A percentile compares a stretch with the other conserved stretches of the same genome.
phyloP scores from a whole-genome alignment of 352 stramenopile genomes.

The Pythium vanterpoolii region DNA sequence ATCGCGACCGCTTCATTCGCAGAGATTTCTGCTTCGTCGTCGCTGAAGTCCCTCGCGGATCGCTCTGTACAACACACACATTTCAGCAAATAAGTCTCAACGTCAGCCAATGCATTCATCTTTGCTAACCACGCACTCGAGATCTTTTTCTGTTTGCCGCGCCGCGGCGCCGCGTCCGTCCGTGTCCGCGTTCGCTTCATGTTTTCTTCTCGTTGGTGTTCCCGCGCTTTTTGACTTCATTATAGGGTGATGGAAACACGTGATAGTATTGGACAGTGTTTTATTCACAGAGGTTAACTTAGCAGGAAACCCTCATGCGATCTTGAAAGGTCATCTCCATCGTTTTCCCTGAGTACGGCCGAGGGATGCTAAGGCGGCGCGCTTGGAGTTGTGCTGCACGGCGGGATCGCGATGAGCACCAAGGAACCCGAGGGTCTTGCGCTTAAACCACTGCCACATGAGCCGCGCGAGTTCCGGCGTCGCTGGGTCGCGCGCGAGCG shows the following conservation, averaged over 20 bases:
- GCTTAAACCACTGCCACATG: slow-evolving; percentile 27
- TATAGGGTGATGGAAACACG: neutral
- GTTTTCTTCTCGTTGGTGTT: slow-evolving; percentile 1
- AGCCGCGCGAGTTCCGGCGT: slow-evolving; percentile 28
- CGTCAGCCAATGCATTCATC: neutral
- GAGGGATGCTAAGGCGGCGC: neutral
- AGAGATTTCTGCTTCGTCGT: slow-evolving; percentile 5
- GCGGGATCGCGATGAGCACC: neutral
- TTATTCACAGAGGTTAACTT: slow-evolving; percentile 17
- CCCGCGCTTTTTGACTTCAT: slow-evolving; percentile 19
- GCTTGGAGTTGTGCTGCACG: slow-evolving; percentile 13
- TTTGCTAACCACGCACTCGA: slow-evolving; percentile 5
- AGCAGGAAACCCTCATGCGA: neutral
- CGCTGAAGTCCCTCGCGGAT: slow-evolving; percentile 11
- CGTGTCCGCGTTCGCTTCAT: slow-evolving; percentile 20
- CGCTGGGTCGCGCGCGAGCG: slow-evolving; percentile 27
- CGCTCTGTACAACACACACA: slow-evolving; percentile 2
- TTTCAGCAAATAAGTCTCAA: neutral
- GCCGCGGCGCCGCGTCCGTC: slow-evolving; percentile 5
- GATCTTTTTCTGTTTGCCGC: slow-evolving; percentile 19
- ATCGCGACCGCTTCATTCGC: neutral
- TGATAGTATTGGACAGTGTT: slow-evolving; percentile 13
- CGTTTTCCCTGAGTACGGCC: neutral
- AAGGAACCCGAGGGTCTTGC: slow-evolving; percentile 29
- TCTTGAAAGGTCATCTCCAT: slow-evolving; percentile 5